Percentiles rank a stretch among this genome's conserved stretches.
Conservation (phyloP, 176 grass and related monocot species). For the Cymbopogon citratus region DNA sequence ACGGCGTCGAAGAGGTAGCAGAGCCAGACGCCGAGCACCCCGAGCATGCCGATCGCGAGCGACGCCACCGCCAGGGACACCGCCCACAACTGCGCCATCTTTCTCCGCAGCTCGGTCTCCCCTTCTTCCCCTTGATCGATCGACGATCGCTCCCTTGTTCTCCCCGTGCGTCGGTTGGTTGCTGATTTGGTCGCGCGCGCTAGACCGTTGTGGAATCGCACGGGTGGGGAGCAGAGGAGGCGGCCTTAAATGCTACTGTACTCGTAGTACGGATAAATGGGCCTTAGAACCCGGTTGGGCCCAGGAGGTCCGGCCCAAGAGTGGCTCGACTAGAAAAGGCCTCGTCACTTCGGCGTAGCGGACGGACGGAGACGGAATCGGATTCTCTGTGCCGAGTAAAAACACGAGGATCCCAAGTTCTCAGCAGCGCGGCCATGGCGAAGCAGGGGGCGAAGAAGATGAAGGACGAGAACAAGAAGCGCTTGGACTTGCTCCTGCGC, state of each 20-base stretch:
- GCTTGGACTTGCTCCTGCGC: constrained; percentile 62
- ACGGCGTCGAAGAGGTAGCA: constrained; percentile 51
- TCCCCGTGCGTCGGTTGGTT: background rate
- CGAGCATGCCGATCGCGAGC: constrained; percentile 51
- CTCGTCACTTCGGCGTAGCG: background rate
- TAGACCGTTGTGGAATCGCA: background rate
- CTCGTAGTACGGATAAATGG: background rate
- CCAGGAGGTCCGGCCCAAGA: background rate
- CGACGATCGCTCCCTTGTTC: background rate
- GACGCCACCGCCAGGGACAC: constrained; percentile 41
- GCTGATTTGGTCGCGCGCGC: constrained; percentile 9
- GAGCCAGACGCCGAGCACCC: constrained; percentile 48
- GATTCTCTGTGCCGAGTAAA: background rate
- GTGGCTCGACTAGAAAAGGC: background rate
- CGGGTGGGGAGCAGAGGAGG: background rate
- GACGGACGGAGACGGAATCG: background rate
- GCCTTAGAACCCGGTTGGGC: background rate
- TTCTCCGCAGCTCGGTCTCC: background rate
- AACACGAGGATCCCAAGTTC: background rate
- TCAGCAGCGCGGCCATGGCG: constrained; percentile 48
- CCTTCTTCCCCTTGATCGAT: background rate
- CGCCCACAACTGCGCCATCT: constrained; percentile 48
- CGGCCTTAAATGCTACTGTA: background rate
- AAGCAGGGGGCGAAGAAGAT: constrained; percentile 94
- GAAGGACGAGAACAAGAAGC: constrained; percentile 88